These are phyloP conservation scores for Vitis labrusca DNA, from an alignment of 164 flowering plant genomes.

Conservation along the genomic window DNA sequence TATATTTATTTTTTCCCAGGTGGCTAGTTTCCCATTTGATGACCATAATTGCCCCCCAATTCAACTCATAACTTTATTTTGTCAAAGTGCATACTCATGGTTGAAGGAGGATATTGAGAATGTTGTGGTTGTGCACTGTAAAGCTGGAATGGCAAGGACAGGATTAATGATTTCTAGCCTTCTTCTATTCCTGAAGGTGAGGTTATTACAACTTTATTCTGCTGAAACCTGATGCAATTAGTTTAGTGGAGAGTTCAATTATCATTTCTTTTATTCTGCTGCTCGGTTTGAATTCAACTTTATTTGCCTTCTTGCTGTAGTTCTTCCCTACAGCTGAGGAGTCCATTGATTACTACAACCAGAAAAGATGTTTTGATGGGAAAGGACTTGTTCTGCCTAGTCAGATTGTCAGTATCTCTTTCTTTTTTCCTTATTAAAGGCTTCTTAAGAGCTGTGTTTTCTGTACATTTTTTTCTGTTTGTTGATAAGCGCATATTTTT, in stretches of 20 bases:
- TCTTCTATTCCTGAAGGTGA: constrained; percentile 84
- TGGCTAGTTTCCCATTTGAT: constrained; percentile 97
- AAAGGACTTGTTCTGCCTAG: constrained; percentile 97
- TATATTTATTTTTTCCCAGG: constrained; percentile 42
- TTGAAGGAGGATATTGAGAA: constrained; percentile 96
- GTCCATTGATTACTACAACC: constrained; percentile 94
- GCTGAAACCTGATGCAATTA: not conserved
- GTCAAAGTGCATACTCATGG: constrained; percentile 98
- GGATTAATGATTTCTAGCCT: constrained; percentile 99
- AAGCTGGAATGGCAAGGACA: constrained; percentile 99
- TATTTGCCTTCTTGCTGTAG: constrained; percentile 38
- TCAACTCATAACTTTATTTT: constrained; percentile 81
- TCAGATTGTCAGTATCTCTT: constrained; percentile 79
- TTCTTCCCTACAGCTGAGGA: constrained; percentile 99
- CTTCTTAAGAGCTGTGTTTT: not conserved
- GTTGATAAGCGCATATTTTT: constrained; percentile 7
- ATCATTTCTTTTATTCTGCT: not conserved
- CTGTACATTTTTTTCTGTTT: not conserved
- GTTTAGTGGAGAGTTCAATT: not conserved
- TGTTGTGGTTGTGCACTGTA: constrained; percentile 98
- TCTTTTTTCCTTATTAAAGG: not conserved
- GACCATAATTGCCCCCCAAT: constrained; percentile 97
- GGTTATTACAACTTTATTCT: not conserved
- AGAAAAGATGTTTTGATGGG: constrained; percentile 94
- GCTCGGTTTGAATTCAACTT: not conserved